These are phyloP conservation scores for Syzygium malaccense DNA, from an alignment of 441 rosid genomes.

Conservation along the genomic window DNA sequence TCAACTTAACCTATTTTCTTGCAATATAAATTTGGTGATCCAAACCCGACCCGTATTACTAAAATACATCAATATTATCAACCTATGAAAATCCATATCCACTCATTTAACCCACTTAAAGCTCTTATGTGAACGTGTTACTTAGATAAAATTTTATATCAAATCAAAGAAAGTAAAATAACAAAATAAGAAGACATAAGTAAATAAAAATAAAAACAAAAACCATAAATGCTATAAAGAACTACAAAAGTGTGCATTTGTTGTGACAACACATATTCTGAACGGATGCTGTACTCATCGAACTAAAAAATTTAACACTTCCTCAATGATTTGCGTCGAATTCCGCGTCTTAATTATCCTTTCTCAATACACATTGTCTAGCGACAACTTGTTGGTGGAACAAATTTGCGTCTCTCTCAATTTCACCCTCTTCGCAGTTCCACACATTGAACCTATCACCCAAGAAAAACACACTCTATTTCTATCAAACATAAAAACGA, in stretches of 20 bases:
- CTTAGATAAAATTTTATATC: not conserved
- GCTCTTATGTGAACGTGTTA: not conserved
- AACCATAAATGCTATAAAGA: not conserved
- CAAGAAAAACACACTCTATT: not conserved
- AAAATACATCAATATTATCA: not conserved
- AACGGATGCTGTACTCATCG: not conserved
- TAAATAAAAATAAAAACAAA: not conserved
- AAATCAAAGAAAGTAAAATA: not conserved
- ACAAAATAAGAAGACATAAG: not conserved
- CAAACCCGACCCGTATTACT: not conserved
- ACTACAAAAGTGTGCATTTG: not conserved
- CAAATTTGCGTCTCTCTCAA: not conserved
- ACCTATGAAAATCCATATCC: not conserved
- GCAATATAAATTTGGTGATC: no score
- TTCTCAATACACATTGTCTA: not conserved
- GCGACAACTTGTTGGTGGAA: not conserved
- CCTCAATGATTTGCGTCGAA: not conserved
- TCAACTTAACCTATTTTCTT: accelerated
- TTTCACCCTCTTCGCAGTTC: not conserved
- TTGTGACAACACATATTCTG: not conserved
- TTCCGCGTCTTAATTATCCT: not conserved
- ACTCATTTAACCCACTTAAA: not conserved
- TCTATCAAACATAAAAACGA: not conserved
- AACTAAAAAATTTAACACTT: not conserved
- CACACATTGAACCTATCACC: not conserved